Percentiles rank a stretch among this genome's conserved stretches.
Evolutionary conservation across 2,329 filamentous ascomycete genomes (phyloP).

Genomic region (Nannizzia gypsea): DNA sequence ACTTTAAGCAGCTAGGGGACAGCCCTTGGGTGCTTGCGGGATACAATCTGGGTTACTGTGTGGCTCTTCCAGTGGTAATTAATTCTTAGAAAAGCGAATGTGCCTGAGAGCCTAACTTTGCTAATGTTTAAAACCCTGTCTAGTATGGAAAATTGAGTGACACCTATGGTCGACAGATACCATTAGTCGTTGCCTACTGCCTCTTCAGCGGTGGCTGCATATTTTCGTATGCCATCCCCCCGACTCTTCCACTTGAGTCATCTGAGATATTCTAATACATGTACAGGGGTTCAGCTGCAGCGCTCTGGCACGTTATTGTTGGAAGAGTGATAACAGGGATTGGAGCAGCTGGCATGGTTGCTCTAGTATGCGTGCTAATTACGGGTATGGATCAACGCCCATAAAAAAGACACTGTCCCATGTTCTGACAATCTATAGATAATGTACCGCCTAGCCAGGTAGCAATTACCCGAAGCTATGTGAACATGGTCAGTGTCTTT

Average conservation of each 20-base stretch:
- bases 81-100: neutral
- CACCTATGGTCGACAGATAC: neutral
- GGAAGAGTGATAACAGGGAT: neutral
- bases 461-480: neutral
- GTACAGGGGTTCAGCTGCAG: neutral
- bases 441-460: neutral
- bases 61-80: conserved; percentile 6
- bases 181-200: neutral
- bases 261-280: neutral
- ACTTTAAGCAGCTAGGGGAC: neutral
- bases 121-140: neutral
- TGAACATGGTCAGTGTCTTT: neutral
- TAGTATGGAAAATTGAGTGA: conserved; percentile 2
- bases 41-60: conserved; percentile 1
- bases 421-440: neutral
- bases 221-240: neutral
- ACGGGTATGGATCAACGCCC: neutral
- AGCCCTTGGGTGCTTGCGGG: neutral
- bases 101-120: neutral
- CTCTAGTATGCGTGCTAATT: neutral
- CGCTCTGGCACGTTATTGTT: conserved; percentile 1
- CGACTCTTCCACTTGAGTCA: neutral
- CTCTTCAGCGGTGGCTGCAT: conserved; percentile 1
- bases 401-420: too few relatives aligned
- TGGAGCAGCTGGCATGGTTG: conserved; percentile 4